Evolutionary conservation across 805 yeast genomes (phyloP), one percentile per base, ranked within the genome.

Genomic region (Cyberlindnera euphorbiae): DNA sequence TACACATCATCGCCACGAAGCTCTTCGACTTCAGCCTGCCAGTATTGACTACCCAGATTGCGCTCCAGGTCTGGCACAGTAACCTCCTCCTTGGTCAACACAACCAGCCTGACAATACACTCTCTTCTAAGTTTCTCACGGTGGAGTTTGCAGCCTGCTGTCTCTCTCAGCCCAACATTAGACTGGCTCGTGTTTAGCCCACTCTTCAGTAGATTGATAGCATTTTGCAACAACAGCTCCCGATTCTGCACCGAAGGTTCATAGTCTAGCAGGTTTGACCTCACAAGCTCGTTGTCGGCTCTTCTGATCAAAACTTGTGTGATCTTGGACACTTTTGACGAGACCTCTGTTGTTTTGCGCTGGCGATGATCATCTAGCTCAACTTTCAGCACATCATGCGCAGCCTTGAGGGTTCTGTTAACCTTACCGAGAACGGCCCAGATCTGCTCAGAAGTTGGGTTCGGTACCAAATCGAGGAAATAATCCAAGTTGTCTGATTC

Each of bases 91-190:
- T 38, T 49, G 1, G 50, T 52, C 8, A 54, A 16, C 3, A 53
- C 17, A 8, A 52, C 40, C 11, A 54, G 32, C 9, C 59, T 24
- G 1, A 45, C 34, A 2, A 50, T 38, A 26, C 53, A 52, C 28
- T 52, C 55, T 17, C 58, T 41, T 19, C 40, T 41, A 3, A 40
- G 13, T 25, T 47, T 52, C 34, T 49, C 49, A 16, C 55, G 42
- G 13, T 23, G 36, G 5, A 53, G 24, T 29, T 39, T 49, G 27
- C 50, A 50, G n/a, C 36, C 11, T 0, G 41, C 28, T 0, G 46
- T 32, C 32, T 54, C 59, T 30, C 58, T 34, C 16, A 54, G 32
- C 4, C 59, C 59, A 30, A 53, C 52, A 28, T 49, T 50, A 1
- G 47, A 42, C 17, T 47, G 47, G 13, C 45, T 31, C 14, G 49